Percentiles rank a stretch among this genome's conserved stretches.
Conservation (phyloP, 164 flowering plant species). For the Aristolochia californica region DNA sequence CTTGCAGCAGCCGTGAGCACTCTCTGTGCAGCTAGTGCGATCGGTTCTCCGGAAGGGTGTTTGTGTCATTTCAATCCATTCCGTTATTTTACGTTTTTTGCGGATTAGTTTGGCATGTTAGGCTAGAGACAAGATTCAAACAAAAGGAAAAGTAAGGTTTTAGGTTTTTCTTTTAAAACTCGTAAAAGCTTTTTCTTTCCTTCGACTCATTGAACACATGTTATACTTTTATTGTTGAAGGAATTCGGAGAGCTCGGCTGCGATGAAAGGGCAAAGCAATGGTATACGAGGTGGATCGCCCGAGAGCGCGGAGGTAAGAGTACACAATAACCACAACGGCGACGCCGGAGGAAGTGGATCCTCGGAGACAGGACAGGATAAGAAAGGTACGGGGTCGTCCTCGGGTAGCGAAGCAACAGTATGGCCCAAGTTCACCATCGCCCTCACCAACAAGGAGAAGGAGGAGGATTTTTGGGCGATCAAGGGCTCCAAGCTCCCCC, state of each 20-base stretch:
- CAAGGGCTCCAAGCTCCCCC: slow-evolving; percentile 87
- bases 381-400: slow-evolving; percentile 60
- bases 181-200: too few relatives aligned
- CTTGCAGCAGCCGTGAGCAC: too few relatives aligned
- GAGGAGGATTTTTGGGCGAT: slow-evolving; percentile 90
- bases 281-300: slow-evolving; percentile 29
- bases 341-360: slow-evolving; percentile 20
- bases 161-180: too few relatives aligned
- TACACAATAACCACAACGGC: neutral
- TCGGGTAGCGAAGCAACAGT: slow-evolving; percentile 40
- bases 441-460: slow-evolving; percentile 78
- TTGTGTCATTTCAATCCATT: too few relatives aligned
- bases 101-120: too few relatives aligned
- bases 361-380: slow-evolving; percentile 54
- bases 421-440: slow-evolving; percentile 81
- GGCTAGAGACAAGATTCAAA: neutral
- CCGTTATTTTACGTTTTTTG: too few relatives aligned
- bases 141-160: neutral
- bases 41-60: too few relatives aligned
- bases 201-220: too few relatives aligned
- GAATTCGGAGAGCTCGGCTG: neutral
- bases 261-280: slow-evolving; percentile 57
- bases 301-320: slow-evolving; percentile 11
- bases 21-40: too few relatives aligned
- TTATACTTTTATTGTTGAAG: too few relatives aligned